Evolutionary conservation across 306 rosid genomes (phyloP), one percentile per base, ranked within the genome.

Genomic region (Phaseolus lunatus): DNA sequence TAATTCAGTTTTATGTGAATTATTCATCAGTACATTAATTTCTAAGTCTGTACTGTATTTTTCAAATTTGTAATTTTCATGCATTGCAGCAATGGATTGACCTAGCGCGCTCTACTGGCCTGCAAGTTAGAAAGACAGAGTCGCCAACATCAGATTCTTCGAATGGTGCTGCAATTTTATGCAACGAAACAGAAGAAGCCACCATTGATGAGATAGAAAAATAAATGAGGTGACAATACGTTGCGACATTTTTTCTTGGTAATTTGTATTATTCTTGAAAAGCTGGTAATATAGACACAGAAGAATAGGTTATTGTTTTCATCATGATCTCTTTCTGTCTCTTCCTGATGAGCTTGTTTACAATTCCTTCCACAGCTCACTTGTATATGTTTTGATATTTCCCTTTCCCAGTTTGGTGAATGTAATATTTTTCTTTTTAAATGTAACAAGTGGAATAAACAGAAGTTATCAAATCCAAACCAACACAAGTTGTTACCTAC

Each of bases 71-170:
- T 33, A 72, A 58, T 68, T 22, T 66, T 44, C 35, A 27, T 78
- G 47, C 44, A 50, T 56, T 80, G 93, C 95, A 94, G 97, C 98
- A 94, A 94, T 92, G 98, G 98, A 74, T 94, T 83, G 98, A 94
- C 87, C 81, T 92, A 4, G 98, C 97, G 22, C 96, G 93, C 70
- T 77, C 18, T 53, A 89, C 93, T 0, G 97, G 97, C 68, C 83
- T 94, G 53, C 98, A 94, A 89, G 84, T 88, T 72, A 88, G 83
- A 41, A 89, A 84, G 86, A 77, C 83, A 8, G 87, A 86, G 80
- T 33, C 76, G 39, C 83, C 87, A 62, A 67, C 72, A 47, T 54
- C 85, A 76, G 96, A 87, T 79, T 76, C 95, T 74, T 70, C 92
- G 0, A 87, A 76, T 83, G 82, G 45, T 23, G 84, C 83, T 53